A percentile compares a stretch with the other conserved stretches of the same genome.
Conservation (phyloP, 1,284 basidiomycete species). For the Thelephora terrestris region DNA sequence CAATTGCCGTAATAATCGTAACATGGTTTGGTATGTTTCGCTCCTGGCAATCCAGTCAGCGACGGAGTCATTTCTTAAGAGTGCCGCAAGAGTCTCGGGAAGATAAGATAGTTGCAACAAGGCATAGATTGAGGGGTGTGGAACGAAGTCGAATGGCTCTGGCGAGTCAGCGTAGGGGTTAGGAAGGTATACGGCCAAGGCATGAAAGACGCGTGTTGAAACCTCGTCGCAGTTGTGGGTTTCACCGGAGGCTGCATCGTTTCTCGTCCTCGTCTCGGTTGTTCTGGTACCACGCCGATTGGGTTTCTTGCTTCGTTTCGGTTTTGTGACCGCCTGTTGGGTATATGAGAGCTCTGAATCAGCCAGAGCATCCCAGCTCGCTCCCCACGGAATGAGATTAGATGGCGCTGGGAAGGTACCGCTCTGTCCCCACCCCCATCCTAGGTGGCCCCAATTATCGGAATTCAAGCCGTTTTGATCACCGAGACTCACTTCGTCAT, state of each 20-base stretch:
- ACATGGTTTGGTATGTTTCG: conserved; percentile 37
- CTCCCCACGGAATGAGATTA: no score
- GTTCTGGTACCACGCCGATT: no score
- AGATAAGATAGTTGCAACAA: conserved; percentile 36
- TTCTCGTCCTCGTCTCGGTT: no score
- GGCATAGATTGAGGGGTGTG: conserved; percentile 31
- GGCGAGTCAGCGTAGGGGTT: conserved; percentile 32
- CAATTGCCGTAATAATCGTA: conserved; percentile 36
- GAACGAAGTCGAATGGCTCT: conserved; percentile 37
- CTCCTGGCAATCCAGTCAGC: conserved; percentile 40
- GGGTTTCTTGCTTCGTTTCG: no score
- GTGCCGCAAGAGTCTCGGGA: conserved; percentile 32
- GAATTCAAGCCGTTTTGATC: not conserved
- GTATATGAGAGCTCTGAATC: no score
- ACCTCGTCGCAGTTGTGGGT: conserved; percentile 30
- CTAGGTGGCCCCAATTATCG: conserved; percentile 6
- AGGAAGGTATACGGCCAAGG: conserved; percentile 32
- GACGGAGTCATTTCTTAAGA: conserved; percentile 45
- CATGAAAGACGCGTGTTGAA: conserved; percentile 28
- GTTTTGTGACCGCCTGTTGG: no score
- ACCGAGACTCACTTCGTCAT: not conserved
- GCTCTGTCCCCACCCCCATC: conserved; percentile 8
- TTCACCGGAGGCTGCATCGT: no score
- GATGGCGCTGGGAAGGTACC: no score
- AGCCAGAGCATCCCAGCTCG: no score